phyloP scores from a whole-genome alignment of 345 rosid genomes.

The Hirschfeldia incana region DNA sequence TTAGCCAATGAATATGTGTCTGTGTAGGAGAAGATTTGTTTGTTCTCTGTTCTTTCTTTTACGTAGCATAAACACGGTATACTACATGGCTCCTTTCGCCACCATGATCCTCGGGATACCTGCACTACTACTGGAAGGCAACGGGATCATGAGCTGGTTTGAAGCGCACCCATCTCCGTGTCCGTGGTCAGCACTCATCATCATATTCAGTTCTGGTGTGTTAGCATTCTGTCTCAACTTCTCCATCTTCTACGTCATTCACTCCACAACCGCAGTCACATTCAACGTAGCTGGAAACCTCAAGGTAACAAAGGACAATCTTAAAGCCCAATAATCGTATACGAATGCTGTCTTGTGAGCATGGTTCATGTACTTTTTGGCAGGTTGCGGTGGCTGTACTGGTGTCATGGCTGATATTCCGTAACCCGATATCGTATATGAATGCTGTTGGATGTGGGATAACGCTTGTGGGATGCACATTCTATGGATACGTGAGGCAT shows the following conservation, averaged over 20 bases:
- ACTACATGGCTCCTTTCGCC: slow-evolving; percentile 99
- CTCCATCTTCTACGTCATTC: slow-evolving; percentile 96
- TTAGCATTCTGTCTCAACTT: slow-evolving; percentile 96
- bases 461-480: slow-evolving; percentile 90
- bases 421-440: slow-evolving; percentile 81
- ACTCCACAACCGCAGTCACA: slow-evolving; percentile 98
- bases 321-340: neutral
- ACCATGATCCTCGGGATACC: slow-evolving; percentile 92
- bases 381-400: slow-evolving; percentile 97
- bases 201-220: slow-evolving; percentile 87
- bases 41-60: slow-evolving; percentile 2
- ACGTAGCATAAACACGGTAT: slow-evolving; percentile 89
- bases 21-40: no score
- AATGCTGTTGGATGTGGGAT: slow-evolving; percentile 94
- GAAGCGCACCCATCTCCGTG: slow-evolving; percentile 55
- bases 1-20: no score
- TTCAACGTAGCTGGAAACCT: slow-evolving; percentile 99
- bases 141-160: slow-evolving; percentile 82
- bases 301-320: slow-evolving; percentile 67
- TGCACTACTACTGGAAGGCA: slow-evolving; percentile 85
- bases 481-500: slow-evolving; percentile 93
- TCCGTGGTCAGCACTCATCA: slow-evolving; percentile 59
- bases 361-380: slow-evolving; percentile 1
- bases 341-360: slow-evolving; percentile 3
- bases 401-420: slow-evolving; percentile 91